phyloP scores from a whole-genome alignment of 2,329 filamentous ascomycete species.

The Fusarium piperis region DNA sequence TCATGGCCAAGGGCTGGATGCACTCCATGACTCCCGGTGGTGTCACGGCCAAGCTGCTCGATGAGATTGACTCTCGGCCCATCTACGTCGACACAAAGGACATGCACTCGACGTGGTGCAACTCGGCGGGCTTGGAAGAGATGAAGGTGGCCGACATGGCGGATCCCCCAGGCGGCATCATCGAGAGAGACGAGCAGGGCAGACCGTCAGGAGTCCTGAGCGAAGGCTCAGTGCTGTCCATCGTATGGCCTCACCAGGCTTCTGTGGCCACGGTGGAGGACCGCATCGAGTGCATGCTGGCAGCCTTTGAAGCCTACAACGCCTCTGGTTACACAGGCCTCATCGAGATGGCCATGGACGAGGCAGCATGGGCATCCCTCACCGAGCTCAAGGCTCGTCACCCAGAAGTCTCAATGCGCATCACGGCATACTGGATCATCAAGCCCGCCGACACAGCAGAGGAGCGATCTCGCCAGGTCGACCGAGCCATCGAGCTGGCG shows the following conservation, averaged over 20 bases:
- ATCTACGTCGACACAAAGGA: slow-evolving; percentile 68
- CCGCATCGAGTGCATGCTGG: slow-evolving; percentile 57
- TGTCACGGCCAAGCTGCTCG: slow-evolving; percentile 56
- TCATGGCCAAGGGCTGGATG: slow-evolving; percentile 66
- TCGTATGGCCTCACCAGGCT: slow-evolving; percentile 66
- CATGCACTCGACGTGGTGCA: slow-evolving; percentile 67
- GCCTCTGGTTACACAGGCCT: slow-evolving; percentile 64
- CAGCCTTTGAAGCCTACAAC: slow-evolving; percentile 61
- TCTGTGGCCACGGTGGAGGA: slow-evolving; percentile 58
- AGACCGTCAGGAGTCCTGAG: slow-evolving; percentile 60
- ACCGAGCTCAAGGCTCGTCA: slow-evolving; percentile 51
- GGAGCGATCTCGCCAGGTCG: slow-evolving; percentile 57
- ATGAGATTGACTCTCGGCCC: slow-evolving; percentile 63
- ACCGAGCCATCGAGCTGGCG: slow-evolving; percentile 58
- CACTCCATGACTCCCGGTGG: slow-evolving; percentile 58
- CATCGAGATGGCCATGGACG: slow-evolving; percentile 71
- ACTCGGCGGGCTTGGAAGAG: slow-evolving; percentile 59
- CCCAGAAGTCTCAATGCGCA: slow-evolving; percentile 51
- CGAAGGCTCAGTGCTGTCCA: slow-evolving; percentile 61
- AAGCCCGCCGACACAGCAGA: slow-evolving; percentile 55
- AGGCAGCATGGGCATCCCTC: slow-evolving; percentile 63
- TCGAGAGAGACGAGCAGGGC: slow-evolving; percentile 60
- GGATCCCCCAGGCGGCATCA: slow-evolving; percentile 61
- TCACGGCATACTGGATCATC: slow-evolving; percentile 68
- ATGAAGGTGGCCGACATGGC: slow-evolving; percentile 56